Evolutionary conservation across 257 asterid species (phyloP), one percentile per base, ranked within the genome.

Genomic region (Scutellaria galericulata): DNA sequence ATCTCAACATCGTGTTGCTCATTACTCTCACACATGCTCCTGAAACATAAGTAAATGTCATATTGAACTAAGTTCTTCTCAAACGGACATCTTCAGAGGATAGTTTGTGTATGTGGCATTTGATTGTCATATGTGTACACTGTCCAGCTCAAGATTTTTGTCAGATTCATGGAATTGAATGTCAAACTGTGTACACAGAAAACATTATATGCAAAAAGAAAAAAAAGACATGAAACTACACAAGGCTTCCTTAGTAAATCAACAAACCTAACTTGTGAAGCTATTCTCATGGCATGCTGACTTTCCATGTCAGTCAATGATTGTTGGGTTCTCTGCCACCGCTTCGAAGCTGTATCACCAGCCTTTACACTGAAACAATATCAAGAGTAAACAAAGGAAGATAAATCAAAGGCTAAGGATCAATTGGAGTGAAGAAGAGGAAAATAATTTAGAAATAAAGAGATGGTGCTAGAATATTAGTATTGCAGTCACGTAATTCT

Each of bases 1-100:
- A 92, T 57, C 57, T 85, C 95, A 62, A 80, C 79, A 72, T 81
- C 78, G 72, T 91, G 95, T 59, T 85, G 91, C 76, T 89, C 91
- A 66, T 88, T 88, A 73, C 66, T 58, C 31, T 88, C 78, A 73
- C 77, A 75, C 68, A 83, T 69, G 75, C 61, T 79, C 86, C 97
- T 92, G 87, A 64, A 82, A 78, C 31, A 50, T 77, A 47, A 64
- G 27, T 59, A 61, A 42, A 42, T 14, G 50, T 24, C 44, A 64
- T 15, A 45, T 54, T 51, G 35, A 24, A 24, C 27, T 24, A 24
- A 24, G 27, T 24, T 24, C 27, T 24, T 24, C 27, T 24, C 27
- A 24, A 24, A 24, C 27, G 2, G 27, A 24, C 27, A 24, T 24
- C 27, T 24, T 24, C 27, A 24, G 27, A 24, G 27, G 27, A 24